phyloP scores from a whole-genome alignment of 83 land plant genomes.

The Larix sibirica region DNA sequence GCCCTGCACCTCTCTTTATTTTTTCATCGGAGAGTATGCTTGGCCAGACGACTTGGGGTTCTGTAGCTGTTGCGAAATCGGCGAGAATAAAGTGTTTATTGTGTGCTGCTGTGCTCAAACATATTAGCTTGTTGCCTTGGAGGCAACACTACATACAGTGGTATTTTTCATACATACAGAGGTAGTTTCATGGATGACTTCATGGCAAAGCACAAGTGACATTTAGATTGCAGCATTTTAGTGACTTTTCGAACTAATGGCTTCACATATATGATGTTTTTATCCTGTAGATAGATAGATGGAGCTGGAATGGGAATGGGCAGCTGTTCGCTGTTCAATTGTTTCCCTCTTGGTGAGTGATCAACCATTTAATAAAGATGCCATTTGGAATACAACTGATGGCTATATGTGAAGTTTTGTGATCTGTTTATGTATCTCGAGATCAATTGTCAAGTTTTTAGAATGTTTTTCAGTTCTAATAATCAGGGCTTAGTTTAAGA shows the following conservation, averaged over 20 bases:
- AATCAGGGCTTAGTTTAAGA: not conserved
- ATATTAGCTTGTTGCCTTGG: not conserved
- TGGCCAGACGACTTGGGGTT: not conserved
- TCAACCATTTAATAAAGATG: not conserved
- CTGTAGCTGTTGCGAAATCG: not conserved
- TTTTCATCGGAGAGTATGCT: not conserved
- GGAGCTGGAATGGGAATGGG: not conserved
- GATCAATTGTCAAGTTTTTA: not conserved
- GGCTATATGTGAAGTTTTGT: not conserved
- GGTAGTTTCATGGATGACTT: not conserved
- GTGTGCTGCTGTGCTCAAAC: not conserved
- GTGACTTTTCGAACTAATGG: not conserved
- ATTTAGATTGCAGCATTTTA: slow-evolving; percentile 2
- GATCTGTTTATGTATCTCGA: not conserved
- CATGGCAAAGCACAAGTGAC: not conserved
- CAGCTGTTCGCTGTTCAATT: not conserved
- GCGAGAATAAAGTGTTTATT: not conserved
- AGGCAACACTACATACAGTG: not conserved
- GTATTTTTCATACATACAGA: not conserved
- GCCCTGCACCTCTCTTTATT: not conserved
- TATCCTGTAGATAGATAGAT: not conserved
- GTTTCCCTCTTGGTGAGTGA: not conserved
- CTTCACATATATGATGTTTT: not conserved
- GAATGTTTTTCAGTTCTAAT: not conserved
- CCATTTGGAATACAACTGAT: not conserved